Evolutionary conservation across 2,329 filamentous ascomycete genomes (phyloP), one percentile per base, ranked within the genome.

Genomic region (Phoma herbarum): DNA sequence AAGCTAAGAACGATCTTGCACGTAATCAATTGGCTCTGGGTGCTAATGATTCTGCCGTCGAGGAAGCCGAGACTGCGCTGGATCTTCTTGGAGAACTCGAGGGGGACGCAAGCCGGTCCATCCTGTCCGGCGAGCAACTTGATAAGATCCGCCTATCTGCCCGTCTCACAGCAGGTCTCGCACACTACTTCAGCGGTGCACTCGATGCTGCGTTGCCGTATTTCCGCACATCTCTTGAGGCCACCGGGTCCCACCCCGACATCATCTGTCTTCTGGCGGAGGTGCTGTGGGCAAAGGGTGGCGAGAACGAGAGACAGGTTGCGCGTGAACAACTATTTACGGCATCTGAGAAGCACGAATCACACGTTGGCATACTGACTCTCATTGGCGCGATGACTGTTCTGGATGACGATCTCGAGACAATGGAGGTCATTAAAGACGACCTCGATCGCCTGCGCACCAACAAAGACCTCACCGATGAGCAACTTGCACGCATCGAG

Each of bases 221-320:
- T 78, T 96, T 99, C 76, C 87, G 92, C 63, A 83, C 87, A 2
- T 93, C 93, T 0, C 82, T 98, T 8, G 83, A 88, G 55, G 93
- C 96, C 73, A 92, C 90, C 1, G 80, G 86, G 28, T 85, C 86
- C 35, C 88, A 92, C 61, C 90, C 93, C 0, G 93, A 97, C 71
- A 90, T 94, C 1, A 88, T 93, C 0, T 97, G 93, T 70, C 83
- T 97, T 12, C 83, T 98, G 12, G 91, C 93, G 0, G 92, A 98
- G 77, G 91, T 98, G 0, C 84, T 98, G 0, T 99, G 95, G 94
- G 93, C 93, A 0, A 92, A 92, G 64, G 93, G 91, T 9, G 87
- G 88, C 0, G 86, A 89, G 7, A 84, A 88, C 0, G 90, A 93
- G 54, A 87, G 89, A 45, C 86, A 89, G 48, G 87, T 90, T 61